A percentile compares a stretch with the other conserved stretches of the same genome.
Conservation (phyloP, 148 eudicot species). For the Simmondsia chinensis region DNA sequence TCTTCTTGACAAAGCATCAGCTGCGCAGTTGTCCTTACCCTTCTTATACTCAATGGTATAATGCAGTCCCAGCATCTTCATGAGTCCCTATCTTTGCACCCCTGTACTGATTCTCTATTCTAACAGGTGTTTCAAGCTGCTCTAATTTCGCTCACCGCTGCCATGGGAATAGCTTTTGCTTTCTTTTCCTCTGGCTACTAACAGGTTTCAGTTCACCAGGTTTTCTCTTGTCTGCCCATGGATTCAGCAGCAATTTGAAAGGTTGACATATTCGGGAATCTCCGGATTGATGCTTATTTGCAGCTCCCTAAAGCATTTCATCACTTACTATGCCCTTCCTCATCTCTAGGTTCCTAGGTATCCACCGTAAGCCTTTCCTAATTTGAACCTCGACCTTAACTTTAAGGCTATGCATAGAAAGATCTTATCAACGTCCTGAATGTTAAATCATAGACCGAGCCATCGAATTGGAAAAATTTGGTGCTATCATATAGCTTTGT, state of each 20-base stretch:
- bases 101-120: too few relatives aligned
- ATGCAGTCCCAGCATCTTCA: too few relatives aligned
- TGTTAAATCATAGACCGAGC: too few relatives aligned
- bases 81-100: too few relatives aligned
- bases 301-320: not conserved
- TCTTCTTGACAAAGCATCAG: too few relatives aligned
- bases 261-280: constrained; percentile 7
- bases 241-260: constrained; percentile 8
- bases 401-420: too few relatives aligned
- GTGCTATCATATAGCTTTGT: constrained; percentile 2
- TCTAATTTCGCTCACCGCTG: not conserved
- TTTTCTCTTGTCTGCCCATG: constrained; percentile 4
- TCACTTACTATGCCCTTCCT: not conserved
- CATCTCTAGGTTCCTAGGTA: not conserved
- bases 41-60: too few relatives aligned
- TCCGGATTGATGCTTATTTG: constrained; percentile 9
- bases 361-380: not conserved
- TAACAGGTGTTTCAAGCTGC: too few relatives aligned
- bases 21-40: too few relatives aligned
- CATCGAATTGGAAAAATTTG: not conserved
- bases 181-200: not conserved
- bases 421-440: too few relatives aligned
- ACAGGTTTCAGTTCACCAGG: not conserved
- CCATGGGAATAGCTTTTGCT: not conserved
- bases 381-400: too few relatives aligned